Percentiles rank a stretch among this genome's conserved stretches.
Conservation (phyloP, 1,284 basidiomycete genomes). For the Cystobasidiaceae sp. region DNA sequence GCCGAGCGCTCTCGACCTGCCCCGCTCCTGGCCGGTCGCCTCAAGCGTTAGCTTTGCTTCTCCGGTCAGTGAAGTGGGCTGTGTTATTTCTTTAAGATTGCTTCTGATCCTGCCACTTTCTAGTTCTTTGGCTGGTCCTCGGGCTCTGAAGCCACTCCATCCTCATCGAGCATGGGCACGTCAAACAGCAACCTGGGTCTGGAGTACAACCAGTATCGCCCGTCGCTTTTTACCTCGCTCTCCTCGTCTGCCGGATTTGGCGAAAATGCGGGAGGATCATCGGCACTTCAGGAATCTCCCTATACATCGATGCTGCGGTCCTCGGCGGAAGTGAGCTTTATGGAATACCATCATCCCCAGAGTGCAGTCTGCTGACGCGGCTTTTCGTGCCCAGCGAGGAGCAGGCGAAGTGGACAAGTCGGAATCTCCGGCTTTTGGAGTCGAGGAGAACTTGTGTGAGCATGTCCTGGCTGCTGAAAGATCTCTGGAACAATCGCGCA, state of each 20-base stretch:
- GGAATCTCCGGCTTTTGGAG: neutral
- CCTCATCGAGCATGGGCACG: neutral
- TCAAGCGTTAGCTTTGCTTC: too few relatives aligned
- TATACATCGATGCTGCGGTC: too few relatives aligned
- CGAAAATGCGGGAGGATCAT: too few relatives aligned
- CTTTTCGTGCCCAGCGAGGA: neutral
- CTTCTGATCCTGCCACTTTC: neutral
- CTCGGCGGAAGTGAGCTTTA: too few relatives aligned
- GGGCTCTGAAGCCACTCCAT: neutral
- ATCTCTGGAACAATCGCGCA: too few relatives aligned
- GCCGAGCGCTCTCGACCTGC: too few relatives aligned
- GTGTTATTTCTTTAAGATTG: neutral
- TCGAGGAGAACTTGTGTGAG: slow-evolving; percentile 3
- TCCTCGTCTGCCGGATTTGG: too few relatives aligned
- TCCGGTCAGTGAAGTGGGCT: neutral
- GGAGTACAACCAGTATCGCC: neutral
- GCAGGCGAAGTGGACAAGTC: neutral
- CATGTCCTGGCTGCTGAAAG: neutral
- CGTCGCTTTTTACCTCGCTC: too few relatives aligned
- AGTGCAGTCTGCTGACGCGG: neutral
- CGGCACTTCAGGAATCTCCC: too few relatives aligned
- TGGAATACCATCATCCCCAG: too few relatives aligned
- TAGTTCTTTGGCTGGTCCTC: neutral
- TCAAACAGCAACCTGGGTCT: neutral
- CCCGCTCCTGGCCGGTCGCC: too few relatives aligned